Evolutionary conservation across 176 grass and related monocot genomes (phyloP), one percentile per base, ranked within the genome.

Genomic region (Triticum urartu): DNA sequence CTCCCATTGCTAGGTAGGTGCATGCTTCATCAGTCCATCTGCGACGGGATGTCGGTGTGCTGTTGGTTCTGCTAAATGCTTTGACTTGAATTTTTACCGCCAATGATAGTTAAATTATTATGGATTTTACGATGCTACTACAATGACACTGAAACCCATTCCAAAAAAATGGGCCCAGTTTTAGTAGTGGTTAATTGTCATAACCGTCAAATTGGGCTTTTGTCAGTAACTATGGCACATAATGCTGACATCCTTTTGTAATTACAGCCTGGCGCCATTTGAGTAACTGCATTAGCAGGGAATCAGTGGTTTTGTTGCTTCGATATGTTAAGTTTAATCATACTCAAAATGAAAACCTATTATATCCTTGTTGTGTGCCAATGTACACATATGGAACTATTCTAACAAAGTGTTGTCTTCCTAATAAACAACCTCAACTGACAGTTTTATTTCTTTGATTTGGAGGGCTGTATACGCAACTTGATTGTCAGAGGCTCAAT

Each of bases 351-450:
- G 62, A 67, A 79, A 66, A 74, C 5, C 3, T 18, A 11, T 14
- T 33, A 14, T 59, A 40, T 66, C 34, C 73, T 75, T 80, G 58
- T 67, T 42, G 2, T 65, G 2, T 65, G 74, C 43, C 4, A 20
- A 13, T 54, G 32, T n/a, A 80, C 42, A 56, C 58, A 33, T 39
- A 17, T 74, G 72, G 4, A 66, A 56, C 17, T 43, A 75, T 40
- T 47, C 28, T 36, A 25, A 68, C 36, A 48, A 36, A 35, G 34
- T 75, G 43, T 59, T 38, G 10, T 13, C 11, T 50, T 79, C 28
- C 67, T 48, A 68, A 65, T 45, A 54, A 65, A 79, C 43, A 79
- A 84, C n/a, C 81, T 22, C 36, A 75, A 72, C 30, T 84, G 21
- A 17, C 48, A 7, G 21, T 67, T 30, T 74, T 65, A 25, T 64